Evolutionary conservation across 2,329 filamentous ascomycete genomes (phyloP), one percentile per base, ranked within the genome.

Genomic region (Sordariomycetes sp.): DNA sequence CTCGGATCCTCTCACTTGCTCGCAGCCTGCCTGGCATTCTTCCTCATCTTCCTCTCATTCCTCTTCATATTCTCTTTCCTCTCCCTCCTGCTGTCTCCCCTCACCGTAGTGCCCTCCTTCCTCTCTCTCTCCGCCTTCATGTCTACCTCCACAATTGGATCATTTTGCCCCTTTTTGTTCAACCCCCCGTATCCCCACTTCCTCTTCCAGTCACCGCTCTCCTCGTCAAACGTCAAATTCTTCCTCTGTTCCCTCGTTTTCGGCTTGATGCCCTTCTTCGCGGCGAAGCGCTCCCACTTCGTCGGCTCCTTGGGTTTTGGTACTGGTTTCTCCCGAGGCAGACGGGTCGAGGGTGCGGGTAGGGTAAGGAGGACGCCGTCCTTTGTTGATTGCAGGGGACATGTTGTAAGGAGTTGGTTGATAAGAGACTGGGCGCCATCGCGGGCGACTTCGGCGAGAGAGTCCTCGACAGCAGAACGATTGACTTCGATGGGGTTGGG

Each of bases 201-300:
- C 42, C 85, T 82, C 54, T 86, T 83, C 86, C 87, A 96, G 56
- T 92, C 84, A 44, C 85, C 83, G 21, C 68, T 83, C 39, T 71
- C 77, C 60, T 94, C 85, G 59, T 96, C 86, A 58, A 81, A 96
- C 37, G 82, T 77, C 48, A 88, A 64, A 64, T 94, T 72, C 61
- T 69, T 59, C 42, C 78, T 72, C 58, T 79, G 71, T 54, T 92
- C 86, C 45, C 82, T 76, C 45, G 76, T 82, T 74, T 88, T 94
- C 61, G 79, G 78, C 66, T 83, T 85, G 64, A 98, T 96, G 36
- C 92, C 92, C 72, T 95, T 94, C 76, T 94, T 94, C 59, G 79
- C 82, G 30, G 92, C 92, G 65, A 98, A 98, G 51, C 82, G 77
- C 67, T 94, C 82, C 92, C 92, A 98, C 59, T 87, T 94, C 39